Evolutionary conservation across 1,284 basidiomycete species (phyloP).

Genomic region (Puccinia horiana): DNA sequence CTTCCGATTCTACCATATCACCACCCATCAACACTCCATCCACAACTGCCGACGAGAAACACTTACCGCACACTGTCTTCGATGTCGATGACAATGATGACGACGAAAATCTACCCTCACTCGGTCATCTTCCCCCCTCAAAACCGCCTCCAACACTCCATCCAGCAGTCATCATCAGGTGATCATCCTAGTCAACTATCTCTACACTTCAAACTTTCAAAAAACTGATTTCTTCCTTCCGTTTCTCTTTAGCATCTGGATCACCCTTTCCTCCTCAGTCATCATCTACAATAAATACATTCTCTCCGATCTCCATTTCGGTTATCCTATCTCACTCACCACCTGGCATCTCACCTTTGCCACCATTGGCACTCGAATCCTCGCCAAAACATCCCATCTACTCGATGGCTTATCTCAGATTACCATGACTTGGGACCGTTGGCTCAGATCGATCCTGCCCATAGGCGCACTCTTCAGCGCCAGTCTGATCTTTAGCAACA

Average conservation of each 20-base stretch:
- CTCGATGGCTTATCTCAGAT: slow-evolving; percentile 49
- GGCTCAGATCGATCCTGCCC: slow-evolving; percentile 49
- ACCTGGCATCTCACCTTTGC: slow-evolving; percentile 46
- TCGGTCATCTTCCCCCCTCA: background rate
- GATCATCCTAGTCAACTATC: background rate
- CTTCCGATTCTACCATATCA: background rate
- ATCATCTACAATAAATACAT: slow-evolving; percentile 54
- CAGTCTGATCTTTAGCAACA: slow-evolving; percentile 54
- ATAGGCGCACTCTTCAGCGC: slow-evolving; percentile 51
- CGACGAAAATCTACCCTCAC: background rate
- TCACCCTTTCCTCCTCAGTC: slow-evolving; percentile 51
- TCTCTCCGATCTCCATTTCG: slow-evolving; percentile 42
- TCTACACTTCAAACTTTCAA: background rate
- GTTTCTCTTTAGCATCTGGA: slow-evolving; percentile 52
- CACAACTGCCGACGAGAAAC: background rate
- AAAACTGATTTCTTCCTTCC: background rate
- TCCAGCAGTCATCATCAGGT: slow-evolving; percentile 48
- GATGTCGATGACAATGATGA: slow-evolving; percentile 21
- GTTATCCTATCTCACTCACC: slow-evolving; percentile 32
- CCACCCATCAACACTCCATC: background rate
- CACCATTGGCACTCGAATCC: slow-evolving; percentile 32
- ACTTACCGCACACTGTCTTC: slow-evolving; percentile 25
- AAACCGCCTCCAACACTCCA: slow-evolving; percentile 25
- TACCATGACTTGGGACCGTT: slow-evolving; percentile 58
- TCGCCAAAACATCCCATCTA: slow-evolving; percentile 38